Evolutionary conservation across 148 eudicot genomes (phyloP).

Genomic region (Heliamphora exappendiculata): DNA sequence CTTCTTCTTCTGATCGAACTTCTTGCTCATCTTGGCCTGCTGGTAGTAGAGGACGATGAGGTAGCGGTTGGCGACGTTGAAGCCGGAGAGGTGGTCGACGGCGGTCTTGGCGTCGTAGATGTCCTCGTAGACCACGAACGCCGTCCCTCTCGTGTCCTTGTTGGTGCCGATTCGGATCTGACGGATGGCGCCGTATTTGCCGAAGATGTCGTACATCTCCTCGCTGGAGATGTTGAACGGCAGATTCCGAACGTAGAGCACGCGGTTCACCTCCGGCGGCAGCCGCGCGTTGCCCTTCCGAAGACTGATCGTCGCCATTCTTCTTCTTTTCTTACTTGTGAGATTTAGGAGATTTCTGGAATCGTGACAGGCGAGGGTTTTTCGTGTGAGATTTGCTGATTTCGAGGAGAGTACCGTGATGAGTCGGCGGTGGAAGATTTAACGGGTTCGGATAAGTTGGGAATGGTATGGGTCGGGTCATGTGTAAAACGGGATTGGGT

Average conservation of each 20-base stretch:
- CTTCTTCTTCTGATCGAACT: constrained; percentile 66
- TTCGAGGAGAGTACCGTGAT: background rate
- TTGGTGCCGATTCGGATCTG: constrained; percentile 62
- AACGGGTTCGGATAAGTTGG: background rate
- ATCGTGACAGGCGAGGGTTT: background rate
- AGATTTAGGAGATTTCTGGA: background rate
- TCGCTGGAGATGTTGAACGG: constrained; percentile 83
- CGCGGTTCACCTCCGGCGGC: constrained; percentile 70
- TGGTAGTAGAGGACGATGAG: constrained; percentile 69
- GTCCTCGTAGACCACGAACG: constrained; percentile 75
- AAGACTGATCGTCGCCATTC: constrained; percentile 37
- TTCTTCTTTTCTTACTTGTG: too few species aligned
- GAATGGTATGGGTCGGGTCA: too few species aligned
- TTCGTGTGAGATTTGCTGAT: background rate
- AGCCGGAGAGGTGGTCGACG: constrained; percentile 71
- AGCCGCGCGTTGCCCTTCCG: constrained; percentile 60
- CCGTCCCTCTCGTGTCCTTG: constrained; percentile 74
- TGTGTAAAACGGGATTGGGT: too few species aligned
- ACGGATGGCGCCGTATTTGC: constrained; percentile 74
- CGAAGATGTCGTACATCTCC: constrained; percentile 87
- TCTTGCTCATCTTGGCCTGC: constrained; percentile 79
- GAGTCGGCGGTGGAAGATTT: background rate
- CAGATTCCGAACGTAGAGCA: constrained; percentile 52
- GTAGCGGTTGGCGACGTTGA: constrained; percentile 74
- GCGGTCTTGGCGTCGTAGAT: constrained; percentile 81